Evolutionary conservation across 495 filamentous ascomycete genomes (phyloP).

Genomic region (Neurospora africana): DNA sequence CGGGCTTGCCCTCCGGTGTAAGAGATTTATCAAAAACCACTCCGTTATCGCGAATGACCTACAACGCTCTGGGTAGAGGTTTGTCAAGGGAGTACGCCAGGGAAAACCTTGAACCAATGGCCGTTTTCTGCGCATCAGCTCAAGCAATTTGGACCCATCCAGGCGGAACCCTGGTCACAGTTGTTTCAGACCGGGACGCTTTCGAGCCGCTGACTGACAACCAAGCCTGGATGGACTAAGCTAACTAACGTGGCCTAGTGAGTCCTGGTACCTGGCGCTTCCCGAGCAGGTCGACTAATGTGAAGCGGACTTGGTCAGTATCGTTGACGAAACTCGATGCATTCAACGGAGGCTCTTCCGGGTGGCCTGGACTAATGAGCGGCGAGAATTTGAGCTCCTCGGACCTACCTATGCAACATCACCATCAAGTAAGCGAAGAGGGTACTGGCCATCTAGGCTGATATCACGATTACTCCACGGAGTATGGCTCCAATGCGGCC

Average conservation of each 20-base stretch:
- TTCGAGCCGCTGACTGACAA: neutral
- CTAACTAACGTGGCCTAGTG: neutral
- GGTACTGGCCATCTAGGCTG: neutral
- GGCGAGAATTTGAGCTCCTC: neutral
- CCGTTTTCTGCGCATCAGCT: neutral
- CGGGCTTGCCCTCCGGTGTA: slow-evolving; percentile 6
- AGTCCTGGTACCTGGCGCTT: neutral
- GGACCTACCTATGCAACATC: neutral
- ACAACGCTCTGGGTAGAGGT: neutral
- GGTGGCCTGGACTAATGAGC: neutral
- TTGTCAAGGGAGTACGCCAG: neutral
- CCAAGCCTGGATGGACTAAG: neutral
- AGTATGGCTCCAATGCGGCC: neutral
- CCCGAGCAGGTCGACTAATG: neutral
- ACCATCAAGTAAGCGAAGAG: neutral
- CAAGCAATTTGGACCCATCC: neutral
- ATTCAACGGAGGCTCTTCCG: neutral
- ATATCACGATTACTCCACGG: neutral
- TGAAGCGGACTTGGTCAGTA: neutral
- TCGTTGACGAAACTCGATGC: neutral
- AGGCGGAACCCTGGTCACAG: neutral
- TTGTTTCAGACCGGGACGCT: neutral
- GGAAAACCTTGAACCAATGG: neutral
- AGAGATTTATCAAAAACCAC: neutral
- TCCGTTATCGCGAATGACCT: neutral